These are phyloP conservation scores for Helicocarpus griseus DNA, from an alignment of 2,329 filamentous ascomycete species.

Conservation along the genomic window DNA sequence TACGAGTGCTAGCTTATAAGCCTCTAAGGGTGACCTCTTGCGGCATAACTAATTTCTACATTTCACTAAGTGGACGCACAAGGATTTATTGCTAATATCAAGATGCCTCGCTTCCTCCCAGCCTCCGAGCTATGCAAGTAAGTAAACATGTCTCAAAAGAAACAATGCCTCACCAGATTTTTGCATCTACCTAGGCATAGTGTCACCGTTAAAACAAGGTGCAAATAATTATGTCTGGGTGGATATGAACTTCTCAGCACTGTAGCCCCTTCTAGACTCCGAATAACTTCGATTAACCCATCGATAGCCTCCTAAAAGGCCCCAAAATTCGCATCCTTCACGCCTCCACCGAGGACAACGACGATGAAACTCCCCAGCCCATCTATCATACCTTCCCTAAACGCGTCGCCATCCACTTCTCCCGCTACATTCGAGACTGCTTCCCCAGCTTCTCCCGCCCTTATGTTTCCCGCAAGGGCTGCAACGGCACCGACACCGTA, in stretches of 20 bases:
- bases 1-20: too few species aligned
- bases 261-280: neutral
- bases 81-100: neutral
- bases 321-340: constrained; percentile 9
- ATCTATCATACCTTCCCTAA: constrained; percentile 8
- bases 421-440: constrained; percentile 7
- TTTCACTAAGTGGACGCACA: too few species aligned
- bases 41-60: too few species aligned
- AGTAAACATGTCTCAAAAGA: neutral
- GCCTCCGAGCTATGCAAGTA: neutral
- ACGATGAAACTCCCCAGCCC: constrained; percentile 4
- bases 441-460: constrained; percentile 5
- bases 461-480: constrained; percentile 9
- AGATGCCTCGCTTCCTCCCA: neutral
- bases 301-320: constrained; percentile 7
- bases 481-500: constrained; percentile 8
- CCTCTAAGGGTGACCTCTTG: too few species aligned
- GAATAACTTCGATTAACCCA: neutral
- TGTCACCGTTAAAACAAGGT: too few species aligned
- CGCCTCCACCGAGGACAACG: neutral
- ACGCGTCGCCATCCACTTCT: constrained; percentile 9
- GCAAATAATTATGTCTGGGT: too few species aligned
- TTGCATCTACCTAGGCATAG: too few species aligned
- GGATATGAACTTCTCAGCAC: too few species aligned
- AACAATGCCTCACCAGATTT: too few species aligned